A percentile compares a stretch with the other conserved stretches of the same genome.
Conservation (phyloP, 2,329 filamentous ascomycete genomes). For the Tolypocladium tundrense region DNA sequence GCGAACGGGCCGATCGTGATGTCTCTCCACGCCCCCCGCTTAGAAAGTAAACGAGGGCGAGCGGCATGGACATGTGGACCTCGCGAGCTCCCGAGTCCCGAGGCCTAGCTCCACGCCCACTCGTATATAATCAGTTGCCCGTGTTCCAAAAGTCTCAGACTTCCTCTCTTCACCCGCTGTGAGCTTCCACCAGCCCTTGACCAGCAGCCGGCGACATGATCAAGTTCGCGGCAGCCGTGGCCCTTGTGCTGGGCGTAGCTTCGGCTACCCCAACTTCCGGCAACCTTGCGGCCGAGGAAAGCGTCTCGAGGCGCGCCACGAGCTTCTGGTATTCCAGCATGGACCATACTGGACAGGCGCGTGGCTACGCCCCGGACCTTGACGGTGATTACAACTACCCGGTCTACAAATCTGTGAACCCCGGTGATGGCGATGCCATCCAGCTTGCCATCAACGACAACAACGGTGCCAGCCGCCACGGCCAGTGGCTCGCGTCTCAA, state of each 20-base stretch:
- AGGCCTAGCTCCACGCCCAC: not conserved
- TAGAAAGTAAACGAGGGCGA: not conserved
- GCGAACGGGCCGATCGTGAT: not conserved
- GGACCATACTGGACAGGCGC: constrained; percentile 24
- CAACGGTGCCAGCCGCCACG: constrained; percentile 20
- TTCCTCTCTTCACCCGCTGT: not conserved
- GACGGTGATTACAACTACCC: constrained; percentile 25
- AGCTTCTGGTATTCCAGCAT: constrained; percentile 32
- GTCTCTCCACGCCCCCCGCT: not conserved
- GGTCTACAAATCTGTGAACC: constrained; percentile 25
- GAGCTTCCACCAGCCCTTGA: not conserved
- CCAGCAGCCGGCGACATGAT: constrained; percentile 6
- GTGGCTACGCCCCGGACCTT: constrained; percentile 30
- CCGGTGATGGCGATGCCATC: constrained; percentile 26
- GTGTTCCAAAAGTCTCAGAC: not conserved
- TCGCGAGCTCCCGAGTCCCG: not conserved
- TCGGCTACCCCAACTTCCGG: constrained; percentile 7
- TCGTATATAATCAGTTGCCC: not conserved
- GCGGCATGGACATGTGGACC: not conserved
- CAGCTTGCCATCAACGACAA: constrained; percentile 28
- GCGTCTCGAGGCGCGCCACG: constrained; percentile 8
- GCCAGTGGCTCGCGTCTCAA: constrained; percentile 29
- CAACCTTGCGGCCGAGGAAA: constrained; percentile 3
- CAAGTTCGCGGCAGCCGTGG: constrained; percentile 6
- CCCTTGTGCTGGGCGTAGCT: constrained; percentile 8